These are phyloP conservation scores for Candida pseudoglaebosa DNA, from an alignment of 805 yeast species.

Conservation along the genomic window DNA sequence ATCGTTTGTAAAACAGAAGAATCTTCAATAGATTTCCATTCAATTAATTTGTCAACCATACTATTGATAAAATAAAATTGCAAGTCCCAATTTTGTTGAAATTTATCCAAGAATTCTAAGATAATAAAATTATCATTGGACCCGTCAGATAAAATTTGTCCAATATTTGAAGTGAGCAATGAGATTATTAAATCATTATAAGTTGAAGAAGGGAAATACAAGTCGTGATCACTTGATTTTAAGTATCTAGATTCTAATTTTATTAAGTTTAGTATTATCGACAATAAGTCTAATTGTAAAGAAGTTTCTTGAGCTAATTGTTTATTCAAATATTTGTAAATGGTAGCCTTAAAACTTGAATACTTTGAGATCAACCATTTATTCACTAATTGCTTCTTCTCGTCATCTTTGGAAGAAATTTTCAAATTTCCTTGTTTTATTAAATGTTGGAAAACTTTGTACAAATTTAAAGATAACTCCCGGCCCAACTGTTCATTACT, in stretches of 20 bases:
- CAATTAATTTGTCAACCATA: conserved; percentile 24
- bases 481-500: conserved; percentile 33
- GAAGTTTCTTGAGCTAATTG: conserved; percentile 43
- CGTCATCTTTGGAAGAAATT: conserved; percentile 31
- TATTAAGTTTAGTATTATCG: conserved; percentile 51
- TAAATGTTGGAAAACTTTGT: conserved; percentile 46
- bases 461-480: conserved; percentile 37
- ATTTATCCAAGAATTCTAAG: conserved; percentile 54
- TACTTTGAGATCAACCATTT: conserved; percentile 64
- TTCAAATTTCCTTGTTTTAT: conserved; percentile 40
- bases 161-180: conserved; percentile 26
- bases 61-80: conserved; percentile 68
- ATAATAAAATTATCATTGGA: conserved; percentile 45
- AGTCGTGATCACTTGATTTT: conserved; percentile 48
- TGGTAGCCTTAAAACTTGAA: conserved; percentile 44
- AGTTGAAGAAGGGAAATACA: conserved; percentile 58
- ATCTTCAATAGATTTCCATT: conserved; percentile 16
- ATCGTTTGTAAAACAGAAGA: conserved; percentile 17
- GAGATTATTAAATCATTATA: conserved; percentile 39
- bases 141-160: conserved; percentile 42
- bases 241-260: conserved; percentile 53
- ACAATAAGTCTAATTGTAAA: conserved; percentile 51
- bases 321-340: conserved; percentile 40
- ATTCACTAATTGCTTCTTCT: conserved; percentile 46
- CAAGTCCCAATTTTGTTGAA: conserved; percentile 65